Evolutionary conservation across 768 basidiomycete species (phyloP).

Genomic region (Naganishia friedmannii): DNA sequence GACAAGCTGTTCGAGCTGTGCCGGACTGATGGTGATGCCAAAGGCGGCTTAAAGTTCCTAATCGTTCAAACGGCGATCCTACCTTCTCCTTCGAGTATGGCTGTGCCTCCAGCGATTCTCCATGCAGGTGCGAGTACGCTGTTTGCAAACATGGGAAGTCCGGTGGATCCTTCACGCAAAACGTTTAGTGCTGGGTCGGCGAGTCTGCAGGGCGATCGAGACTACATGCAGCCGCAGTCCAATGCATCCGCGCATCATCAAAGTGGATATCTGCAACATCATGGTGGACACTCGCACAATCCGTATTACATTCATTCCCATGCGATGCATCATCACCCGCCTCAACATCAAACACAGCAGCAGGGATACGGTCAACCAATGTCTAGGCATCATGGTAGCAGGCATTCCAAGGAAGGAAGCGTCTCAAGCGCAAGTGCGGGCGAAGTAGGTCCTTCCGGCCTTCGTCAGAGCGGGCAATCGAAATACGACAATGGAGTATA

Average conservation of each 20-base stretch:
- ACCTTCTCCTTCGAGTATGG: slow-evolving; percentile 59
- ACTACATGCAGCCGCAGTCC: slow-evolving; percentile 5
- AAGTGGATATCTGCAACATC: not conserved
- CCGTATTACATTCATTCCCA: slow-evolving; percentile 10
- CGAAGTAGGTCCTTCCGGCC: slow-evolving; percentile 10
- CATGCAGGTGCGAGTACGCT: slow-evolving; percentile 48
- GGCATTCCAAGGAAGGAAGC: slow-evolving; percentile 47
- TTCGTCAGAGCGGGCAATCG: slow-evolving; percentile 10
- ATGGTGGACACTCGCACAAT: not conserved
- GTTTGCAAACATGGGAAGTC: slow-evolving; percentile 66
- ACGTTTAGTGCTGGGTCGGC: slow-evolving; percentile 31
- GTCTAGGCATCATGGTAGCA: slow-evolving; percentile 28
- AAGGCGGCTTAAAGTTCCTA: slow-evolving; percentile 78
- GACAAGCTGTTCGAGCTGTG: slow-evolving; percentile 72
- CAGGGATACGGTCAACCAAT: not conserved
- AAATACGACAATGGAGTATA: slow-evolving; percentile 16
- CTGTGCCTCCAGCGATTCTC: slow-evolving; percentile 61
- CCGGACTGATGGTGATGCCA: slow-evolving; percentile 67
- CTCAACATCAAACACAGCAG: not conserved
- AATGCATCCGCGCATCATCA: not conserved
- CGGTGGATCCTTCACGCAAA: slow-evolving; percentile 51
- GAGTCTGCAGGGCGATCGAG: slow-evolving; percentile 14
- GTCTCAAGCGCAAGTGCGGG: slow-evolving; percentile 36
- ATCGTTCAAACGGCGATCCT: slow-evolving; percentile 59
- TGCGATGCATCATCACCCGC: slow-evolving; percentile 9